phyloP scores from a whole-genome alignment of 306 rosid species.

The Geum urbanum region DNA sequence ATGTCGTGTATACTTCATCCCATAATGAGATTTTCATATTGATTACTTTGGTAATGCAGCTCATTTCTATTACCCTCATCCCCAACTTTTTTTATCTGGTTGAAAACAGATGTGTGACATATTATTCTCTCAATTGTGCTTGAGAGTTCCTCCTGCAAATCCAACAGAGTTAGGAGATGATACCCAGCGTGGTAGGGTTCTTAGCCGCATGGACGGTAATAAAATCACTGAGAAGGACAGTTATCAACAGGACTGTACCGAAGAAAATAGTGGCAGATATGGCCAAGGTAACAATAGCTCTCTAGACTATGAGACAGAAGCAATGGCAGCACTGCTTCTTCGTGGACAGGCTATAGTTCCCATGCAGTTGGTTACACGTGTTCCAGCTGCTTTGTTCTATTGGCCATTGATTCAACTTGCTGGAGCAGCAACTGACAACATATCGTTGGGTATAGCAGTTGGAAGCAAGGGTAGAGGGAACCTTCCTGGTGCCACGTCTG shows the following conservation, averaged over 20 bases:
- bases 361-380: conserved; percentile 85
- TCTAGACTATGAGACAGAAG: conserved; percentile 62
- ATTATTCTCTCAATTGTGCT: conserved; percentile 88
- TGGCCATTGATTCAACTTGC: conserved; percentile 99
- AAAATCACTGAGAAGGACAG: conserved; percentile 46
- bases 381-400: conserved; percentile 85
- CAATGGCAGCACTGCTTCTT: conserved; percentile 80
- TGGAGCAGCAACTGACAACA: conserved; percentile 92
- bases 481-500: conserved; percentile 93
- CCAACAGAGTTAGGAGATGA: conserved; percentile 62
- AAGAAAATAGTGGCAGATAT: conserved; percentile 53
- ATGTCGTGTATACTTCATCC: not conserved
- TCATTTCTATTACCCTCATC: not conserved
- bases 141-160: conserved; percentile 72
- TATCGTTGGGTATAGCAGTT: conserved; percentile 91
- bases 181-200: conserved; percentile 37
- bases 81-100: conserved; percentile 5
- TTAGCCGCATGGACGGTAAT: conserved; percentile 33
- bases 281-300: conserved; percentile 40
- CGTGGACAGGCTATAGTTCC: conserved; percentile 90
- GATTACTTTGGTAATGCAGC: not conserved
- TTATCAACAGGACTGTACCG: conserved; percentile 42
- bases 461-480: conserved; percentile 99
- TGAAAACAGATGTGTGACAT: conserved; percentile 91
- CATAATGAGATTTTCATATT: not conserved